Evolutionary conservation across 768 basidiomycete genomes (phyloP).

Genomic region (Tulasnella sp.): DNA sequence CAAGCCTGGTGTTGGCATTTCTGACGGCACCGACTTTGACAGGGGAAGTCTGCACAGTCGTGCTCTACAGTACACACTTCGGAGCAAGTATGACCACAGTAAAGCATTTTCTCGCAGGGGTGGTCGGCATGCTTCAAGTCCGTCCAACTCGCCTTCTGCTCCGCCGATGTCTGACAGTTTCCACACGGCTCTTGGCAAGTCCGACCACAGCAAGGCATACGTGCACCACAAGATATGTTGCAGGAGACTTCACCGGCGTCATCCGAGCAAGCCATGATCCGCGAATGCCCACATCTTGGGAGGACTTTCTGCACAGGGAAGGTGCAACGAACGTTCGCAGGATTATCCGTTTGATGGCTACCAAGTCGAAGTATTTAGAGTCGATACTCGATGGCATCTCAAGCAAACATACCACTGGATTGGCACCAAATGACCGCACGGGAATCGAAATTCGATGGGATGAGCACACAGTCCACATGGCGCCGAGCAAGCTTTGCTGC

Average conservation of each 20-base stretch:
- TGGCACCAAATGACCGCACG: slow-evolving; percentile 41
- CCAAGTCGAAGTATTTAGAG: slow-evolving; percentile 41
- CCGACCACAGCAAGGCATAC: slow-evolving; percentile 54
- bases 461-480: slow-evolving; percentile 37
- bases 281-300: slow-evolving; percentile 53
- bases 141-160: no score
- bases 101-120: slow-evolving; percentile 50
- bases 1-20: slow-evolving; percentile 55
- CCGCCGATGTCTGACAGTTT: slow-evolving; percentile 43
- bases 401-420: slow-evolving; percentile 29
- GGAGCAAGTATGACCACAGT: slow-evolving; percentile 56
- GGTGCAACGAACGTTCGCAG: slow-evolving; percentile 47
- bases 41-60: slow-evolving; percentile 45
- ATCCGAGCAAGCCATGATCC: slow-evolving; percentile 47
- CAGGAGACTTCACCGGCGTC: slow-evolving; percentile 47
- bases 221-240: slow-evolving; percentile 42
- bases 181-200: slow-evolving; percentile 50
- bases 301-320: slow-evolving; percentile 46
- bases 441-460: slow-evolving; percentile 48
- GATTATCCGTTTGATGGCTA: slow-evolving; percentile 50
- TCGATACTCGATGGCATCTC: slow-evolving; percentile 49
- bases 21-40: slow-evolving; percentile 51
- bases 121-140: slow-evolving; percentile 40
- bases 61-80: slow-evolving; percentile 49
- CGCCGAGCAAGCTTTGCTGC: slow-evolving; percentile 3